Evolutionary conservation across 352 stramenopile genomes (phyloP).

Genomic region (Globisporangium yorkense): DNA sequence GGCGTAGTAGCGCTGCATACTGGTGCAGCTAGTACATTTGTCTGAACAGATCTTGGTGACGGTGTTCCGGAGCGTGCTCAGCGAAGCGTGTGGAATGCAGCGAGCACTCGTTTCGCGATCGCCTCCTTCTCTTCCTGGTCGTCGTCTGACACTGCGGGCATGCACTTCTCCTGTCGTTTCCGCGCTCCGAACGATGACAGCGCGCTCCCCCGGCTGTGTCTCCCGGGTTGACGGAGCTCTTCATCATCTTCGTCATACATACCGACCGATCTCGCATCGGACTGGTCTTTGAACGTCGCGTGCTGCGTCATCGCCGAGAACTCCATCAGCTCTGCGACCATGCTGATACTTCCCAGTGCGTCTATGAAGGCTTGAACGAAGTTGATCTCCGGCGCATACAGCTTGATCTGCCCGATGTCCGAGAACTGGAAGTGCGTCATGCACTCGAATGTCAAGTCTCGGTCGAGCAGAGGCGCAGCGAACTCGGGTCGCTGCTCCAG

Average conservation of each 20-base stretch:
- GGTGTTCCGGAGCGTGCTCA: not conserved
- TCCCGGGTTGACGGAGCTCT: not conserved
- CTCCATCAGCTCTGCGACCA: slow-evolving; percentile 9
- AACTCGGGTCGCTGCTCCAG: slow-evolving; percentile 1
- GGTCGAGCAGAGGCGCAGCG: slow-evolving; percentile 1
- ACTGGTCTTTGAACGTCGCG: not conserved
- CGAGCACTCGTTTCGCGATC: slow-evolving; percentile 2
- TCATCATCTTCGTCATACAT: not conserved
- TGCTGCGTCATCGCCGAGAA: slow-evolving; percentile 3
- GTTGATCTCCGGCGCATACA: slow-evolving; percentile 8
- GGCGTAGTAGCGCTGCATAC: too few relatives aligned
- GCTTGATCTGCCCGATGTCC: slow-evolving; percentile 1
- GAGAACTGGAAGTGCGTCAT: slow-evolving; percentile 11
- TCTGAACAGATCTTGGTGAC: not conserved
- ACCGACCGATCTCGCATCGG: not conserved
- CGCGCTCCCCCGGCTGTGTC: not conserved
- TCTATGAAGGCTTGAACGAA: slow-evolving; percentile 8
- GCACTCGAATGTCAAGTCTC: slow-evolving; percentile 12
- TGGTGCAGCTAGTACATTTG: not conserved
- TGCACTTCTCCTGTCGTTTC: not conserved
- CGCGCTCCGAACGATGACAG: not conserved
- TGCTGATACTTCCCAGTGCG: not conserved
- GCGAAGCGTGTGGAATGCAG: not conserved
- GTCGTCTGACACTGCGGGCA: not conserved
- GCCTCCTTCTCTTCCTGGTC: not conserved